phyloP scores from a whole-genome alignment of 495 filamentous ascomycete species.

The Penicillium ochrochloron region DNA sequence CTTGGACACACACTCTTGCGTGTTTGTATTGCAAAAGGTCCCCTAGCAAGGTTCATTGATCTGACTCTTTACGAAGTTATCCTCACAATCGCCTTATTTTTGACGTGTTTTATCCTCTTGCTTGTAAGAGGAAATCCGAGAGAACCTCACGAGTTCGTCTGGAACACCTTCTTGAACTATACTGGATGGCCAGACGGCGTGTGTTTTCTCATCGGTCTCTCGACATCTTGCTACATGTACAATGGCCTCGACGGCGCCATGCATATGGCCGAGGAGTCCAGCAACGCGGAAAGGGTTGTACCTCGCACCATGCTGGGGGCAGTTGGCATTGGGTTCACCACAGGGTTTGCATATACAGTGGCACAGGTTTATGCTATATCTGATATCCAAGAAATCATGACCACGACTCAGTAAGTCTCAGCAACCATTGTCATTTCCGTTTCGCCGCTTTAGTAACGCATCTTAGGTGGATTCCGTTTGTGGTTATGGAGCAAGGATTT shows the following conservation, averaged over 20 bases:
- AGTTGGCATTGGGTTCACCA: slow-evolving; percentile 6
- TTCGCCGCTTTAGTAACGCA: background rate
- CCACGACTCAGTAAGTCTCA: background rate
- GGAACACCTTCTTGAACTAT: slow-evolving; percentile 57
- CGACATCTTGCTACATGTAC: slow-evolving; percentile 59
- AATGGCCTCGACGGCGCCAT: slow-evolving; percentile 62
- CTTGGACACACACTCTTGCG: background rate
- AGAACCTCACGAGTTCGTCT: slow-evolving; percentile 45
- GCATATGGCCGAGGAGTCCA: slow-evolving; percentile 57
- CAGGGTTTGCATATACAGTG: background rate
- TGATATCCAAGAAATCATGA: background rate
- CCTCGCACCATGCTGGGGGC: slow-evolving; percentile 38
- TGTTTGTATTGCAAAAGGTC: background rate
- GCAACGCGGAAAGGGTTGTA: slow-evolving; percentile 35
- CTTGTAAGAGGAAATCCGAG: background rate
- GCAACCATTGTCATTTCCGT: background rate
- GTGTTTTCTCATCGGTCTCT: slow-evolving; percentile 60
- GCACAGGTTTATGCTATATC: background rate
- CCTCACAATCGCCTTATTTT: background rate
- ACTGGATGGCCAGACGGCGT: slow-evolving; percentile 65
- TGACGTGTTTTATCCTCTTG: background rate
- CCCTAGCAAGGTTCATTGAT: background rate
- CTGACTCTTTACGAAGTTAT: background rate
- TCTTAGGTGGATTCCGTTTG: background rate
- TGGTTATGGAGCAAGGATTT: background rate